Conservation (phyloP, 1,139 yeast species). For the Hyphopichia pseudoburtonii region DNA sequence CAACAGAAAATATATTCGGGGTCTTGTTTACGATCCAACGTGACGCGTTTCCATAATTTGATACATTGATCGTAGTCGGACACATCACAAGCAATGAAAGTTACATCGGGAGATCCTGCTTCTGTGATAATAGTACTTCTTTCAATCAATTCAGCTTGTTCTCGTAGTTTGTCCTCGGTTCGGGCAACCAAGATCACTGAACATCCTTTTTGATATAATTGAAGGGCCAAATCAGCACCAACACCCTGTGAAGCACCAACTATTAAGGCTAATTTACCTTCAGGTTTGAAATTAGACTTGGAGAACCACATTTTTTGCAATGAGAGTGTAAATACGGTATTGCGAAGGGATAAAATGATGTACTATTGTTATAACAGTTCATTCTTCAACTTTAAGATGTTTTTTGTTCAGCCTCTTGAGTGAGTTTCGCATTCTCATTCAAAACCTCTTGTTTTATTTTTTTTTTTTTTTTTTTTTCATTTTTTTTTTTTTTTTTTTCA, state of each 20-base stretch:
- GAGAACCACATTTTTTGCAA: slow-evolving; percentile 27
- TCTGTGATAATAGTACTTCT: slow-evolving; percentile 13
- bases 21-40: slow-evolving; percentile 22
- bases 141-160: slow-evolving; percentile 48
- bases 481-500: too few relatives aligned
- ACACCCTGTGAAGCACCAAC: slow-evolving; percentile 97
- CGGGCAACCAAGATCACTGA: slow-evolving; percentile 75
- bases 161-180: slow-evolving; percentile 54
- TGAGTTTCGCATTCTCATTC: too few relatives aligned
- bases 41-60: slow-evolving; percentile 30
- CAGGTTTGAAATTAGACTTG: slow-evolving; percentile 26
- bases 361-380: too few relatives aligned
- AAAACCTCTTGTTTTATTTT: too few relatives aligned
- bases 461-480: too few relatives aligned
- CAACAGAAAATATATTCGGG: slow-evolving; percentile 83
- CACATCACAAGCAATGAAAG: slow-evolving; percentile 65
- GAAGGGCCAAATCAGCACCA: slow-evolving; percentile 75
- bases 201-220: slow-evolving; percentile 57
- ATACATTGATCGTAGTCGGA: slow-evolving; percentile 54
- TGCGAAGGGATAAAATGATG: too few relatives aligned
- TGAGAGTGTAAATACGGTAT: too few relatives aligned
- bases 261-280: slow-evolving; percentile 66
- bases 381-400: too few relatives aligned
- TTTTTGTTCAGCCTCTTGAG: too few relatives aligned
- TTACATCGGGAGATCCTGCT: slow-evolving; percentile 29